Base-by-base conservation (phyloP, 768 basidiomycete genomes). In the Suillus lakei region DNA sequence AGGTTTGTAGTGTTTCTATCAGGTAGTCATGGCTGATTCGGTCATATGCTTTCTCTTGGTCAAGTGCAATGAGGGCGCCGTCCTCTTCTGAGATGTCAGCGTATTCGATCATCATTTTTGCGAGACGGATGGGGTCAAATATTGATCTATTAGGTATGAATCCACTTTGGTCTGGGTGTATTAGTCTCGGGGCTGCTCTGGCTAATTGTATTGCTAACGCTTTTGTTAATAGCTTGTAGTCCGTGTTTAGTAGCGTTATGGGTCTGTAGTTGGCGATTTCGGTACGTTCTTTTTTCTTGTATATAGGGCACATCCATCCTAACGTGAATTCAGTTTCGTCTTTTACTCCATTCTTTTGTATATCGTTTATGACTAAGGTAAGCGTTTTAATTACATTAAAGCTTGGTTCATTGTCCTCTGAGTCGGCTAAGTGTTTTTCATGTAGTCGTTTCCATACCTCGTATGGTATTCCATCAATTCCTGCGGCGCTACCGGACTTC, bases 1-100 rank as follows among this genome's bases (percentile, higher is more conserved):
- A 67, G 34, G 60, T 67, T 41, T 65, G 41, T 1, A 81, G 71
- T 0, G 71, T 67, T 26, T 63, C 55, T 72, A 72, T 73, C 12
- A 82, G 68, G 71, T 75, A 82, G 7, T 68, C 46, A 34, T 81
- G 79, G 0, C 32, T 41, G 0, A 82, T 76, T 60, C 78, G 79
- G 32, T 82, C 77, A 38, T 80, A 80, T 0, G 77, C 78, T 64
- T 80, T 81, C 62, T 81, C 80, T 66, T 82, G 80, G 70, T 81
- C 80, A 0, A 82, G 74, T 0, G 71, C 64, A 0, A 82, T 43
- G 0, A 82, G 76, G 0, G 61, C 38, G 0, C 80, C 73, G 32
- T 81, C 69, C 44, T 64, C 62, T 48, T 73, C 69, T 18, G 44
- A 56, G 46, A 32, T 38, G 60, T 78, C 73, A 15, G 67, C 69